Percentiles rank a stretch among this genome's conserved stretches.
Evolutionary conservation across 306 rosid species (phyloP).

Genomic region (Malus sylvestris): DNA sequence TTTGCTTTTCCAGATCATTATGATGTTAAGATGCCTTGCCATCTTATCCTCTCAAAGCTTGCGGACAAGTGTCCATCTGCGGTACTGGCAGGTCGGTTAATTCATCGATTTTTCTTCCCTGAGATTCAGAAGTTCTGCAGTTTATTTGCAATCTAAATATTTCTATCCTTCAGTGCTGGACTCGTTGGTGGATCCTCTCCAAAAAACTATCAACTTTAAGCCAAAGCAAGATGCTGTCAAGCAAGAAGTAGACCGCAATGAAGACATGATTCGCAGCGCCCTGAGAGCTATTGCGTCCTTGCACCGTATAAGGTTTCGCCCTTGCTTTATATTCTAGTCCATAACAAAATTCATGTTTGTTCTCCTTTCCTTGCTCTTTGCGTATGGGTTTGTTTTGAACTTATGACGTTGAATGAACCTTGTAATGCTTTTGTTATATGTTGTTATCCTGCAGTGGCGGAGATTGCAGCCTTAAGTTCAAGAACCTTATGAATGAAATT

Average conservation of each 20-base stretch:
- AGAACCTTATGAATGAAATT: conserved; percentile 87
- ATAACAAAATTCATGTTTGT: neutral
- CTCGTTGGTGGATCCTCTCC: conserved; percentile 98
- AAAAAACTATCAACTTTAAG: conserved; percentile 88
- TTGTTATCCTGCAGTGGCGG: conserved; percentile 67
- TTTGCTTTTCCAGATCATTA: conserved; percentile 68
- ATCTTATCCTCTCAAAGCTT: conserved; percentile 90
- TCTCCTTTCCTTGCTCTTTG: neutral
- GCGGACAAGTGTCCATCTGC: conserved; percentile 98
- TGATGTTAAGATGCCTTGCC: conserved; percentile 99
- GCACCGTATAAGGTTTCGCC: conserved; percentile 77
- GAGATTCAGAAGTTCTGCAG: conserved; percentile 1
- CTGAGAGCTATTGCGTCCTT: conserved; percentile 93
- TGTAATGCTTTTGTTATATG: conserved; percentile 10
- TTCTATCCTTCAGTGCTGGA: conserved; percentile 62
- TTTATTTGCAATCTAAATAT: conserved; percentile 9
- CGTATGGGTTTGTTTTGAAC: neutral
- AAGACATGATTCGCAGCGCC: conserved; percentile 99
- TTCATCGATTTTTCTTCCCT: neutral
- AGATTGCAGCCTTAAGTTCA: conserved; percentile 90
- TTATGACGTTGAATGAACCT: neutral
- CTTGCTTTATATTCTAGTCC: conserved; percentile 8
- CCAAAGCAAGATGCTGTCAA: conserved; percentile 98
- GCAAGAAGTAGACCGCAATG: conserved; percentile 99
- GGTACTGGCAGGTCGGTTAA: conserved; percentile 75